Conservation (phyloP, 805 yeast genomes). For the Wickerhamomyces xylosicus region DNA sequence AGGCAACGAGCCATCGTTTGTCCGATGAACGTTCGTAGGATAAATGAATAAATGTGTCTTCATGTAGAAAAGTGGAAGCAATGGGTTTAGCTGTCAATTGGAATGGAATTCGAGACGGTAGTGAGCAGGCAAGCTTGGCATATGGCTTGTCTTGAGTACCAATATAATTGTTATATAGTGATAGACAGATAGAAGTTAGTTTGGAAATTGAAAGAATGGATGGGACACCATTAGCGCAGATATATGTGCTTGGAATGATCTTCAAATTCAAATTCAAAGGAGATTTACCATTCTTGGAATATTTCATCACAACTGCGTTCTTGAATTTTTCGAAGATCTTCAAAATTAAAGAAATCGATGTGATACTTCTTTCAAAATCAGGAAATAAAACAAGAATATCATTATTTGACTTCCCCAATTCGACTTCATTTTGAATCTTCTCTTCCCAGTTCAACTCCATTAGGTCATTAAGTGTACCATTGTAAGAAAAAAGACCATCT, state of each 20-base stretch:
- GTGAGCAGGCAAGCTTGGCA: constrained; percentile 28
- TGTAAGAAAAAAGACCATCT: no score
- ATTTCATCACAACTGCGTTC: constrained; percentile 17
- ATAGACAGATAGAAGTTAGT: constrained; percentile 35
- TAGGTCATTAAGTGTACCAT: no score
- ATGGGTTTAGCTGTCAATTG: constrained; percentile 28
- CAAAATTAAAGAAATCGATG: constrained; percentile 36
- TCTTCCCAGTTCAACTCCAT: no score
- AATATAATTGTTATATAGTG: constrained; percentile 49
- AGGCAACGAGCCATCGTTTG: constrained; percentile 74
- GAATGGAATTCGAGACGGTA: constrained; percentile 34
- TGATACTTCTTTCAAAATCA: constrained; percentile 18
- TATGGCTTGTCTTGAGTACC: constrained; percentile 34
- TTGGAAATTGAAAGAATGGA: constrained; percentile 24
- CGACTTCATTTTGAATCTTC: no score
- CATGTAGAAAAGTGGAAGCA: constrained; percentile 31
- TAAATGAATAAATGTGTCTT: constrained; percentile 73
- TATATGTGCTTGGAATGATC: constrained; percentile 31
- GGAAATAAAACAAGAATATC: constrained; percentile 13
- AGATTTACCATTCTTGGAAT: constrained; percentile 2
- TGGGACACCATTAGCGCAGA: constrained; percentile 23
- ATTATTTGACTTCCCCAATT: constrained; percentile 1
- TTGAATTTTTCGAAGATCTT: constrained; percentile 38
- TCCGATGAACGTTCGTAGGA: constrained; percentile 80
- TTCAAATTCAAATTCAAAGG: constrained; percentile 19